A percentile compares a stretch with the other conserved stretches of the same genome.
Conservation (phyloP, 257 asterid species). For the Solanum lycopersicoides region DNA sequence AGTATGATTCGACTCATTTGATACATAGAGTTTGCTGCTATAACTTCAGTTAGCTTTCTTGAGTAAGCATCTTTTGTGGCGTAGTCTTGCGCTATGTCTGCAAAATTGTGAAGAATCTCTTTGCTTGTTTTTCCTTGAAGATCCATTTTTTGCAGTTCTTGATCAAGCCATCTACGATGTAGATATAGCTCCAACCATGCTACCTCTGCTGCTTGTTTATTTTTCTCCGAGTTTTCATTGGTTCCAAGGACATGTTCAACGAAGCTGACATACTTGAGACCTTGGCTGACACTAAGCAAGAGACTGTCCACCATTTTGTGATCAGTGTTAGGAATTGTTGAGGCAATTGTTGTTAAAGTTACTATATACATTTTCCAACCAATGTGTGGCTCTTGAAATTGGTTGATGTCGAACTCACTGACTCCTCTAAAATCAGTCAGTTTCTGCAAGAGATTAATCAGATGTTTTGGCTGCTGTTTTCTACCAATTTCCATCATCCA, state of each 20-base stretch:
- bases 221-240: not conserved
- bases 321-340: not conserved
- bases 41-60: not conserved
- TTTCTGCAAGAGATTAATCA: not conserved
- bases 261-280: not conserved
- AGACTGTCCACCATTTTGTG: not conserved
- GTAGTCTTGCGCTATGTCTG: not conserved
- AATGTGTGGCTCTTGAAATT: not conserved
- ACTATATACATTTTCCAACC: not conserved
- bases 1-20: not conserved
- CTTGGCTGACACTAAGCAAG: not conserved
- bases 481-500: not conserved
- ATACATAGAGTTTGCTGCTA: not conserved
- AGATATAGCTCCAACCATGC: not conserved
- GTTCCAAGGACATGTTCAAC: not conserved
- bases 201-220: not conserved
- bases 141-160: not conserved
- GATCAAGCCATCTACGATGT: not conserved
- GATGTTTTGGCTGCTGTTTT: not conserved
- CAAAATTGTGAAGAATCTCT: not conserved
- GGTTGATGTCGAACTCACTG: not conserved
- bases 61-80: not conserved
- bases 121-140: not conserved
- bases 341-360: not conserved
- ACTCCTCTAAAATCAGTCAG: not conserved